A percentile compares a stretch with the other conserved stretches of the same genome.
Conservation (phyloP, 176 grass and related monocot genomes). For the Carex parvula region DNA sequence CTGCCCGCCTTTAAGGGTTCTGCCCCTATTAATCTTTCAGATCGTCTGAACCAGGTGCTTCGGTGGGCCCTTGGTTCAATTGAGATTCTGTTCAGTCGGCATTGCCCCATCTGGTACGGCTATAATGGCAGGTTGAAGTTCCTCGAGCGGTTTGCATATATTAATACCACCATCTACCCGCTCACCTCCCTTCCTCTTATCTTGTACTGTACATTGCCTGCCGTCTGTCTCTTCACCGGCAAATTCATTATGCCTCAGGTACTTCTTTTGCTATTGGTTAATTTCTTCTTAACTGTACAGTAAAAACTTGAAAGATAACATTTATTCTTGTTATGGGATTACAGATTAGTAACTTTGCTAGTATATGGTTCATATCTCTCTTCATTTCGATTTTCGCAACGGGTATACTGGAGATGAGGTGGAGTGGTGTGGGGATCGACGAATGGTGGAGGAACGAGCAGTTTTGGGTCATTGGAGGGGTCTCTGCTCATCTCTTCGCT, state of each 20-base stretch:
- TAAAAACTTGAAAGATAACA: neutral
- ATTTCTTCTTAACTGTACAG: neutral
- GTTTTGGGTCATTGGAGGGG: conserved; percentile 85
- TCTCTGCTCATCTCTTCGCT: conserved; percentile 66
- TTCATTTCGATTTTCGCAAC: conserved; percentile 80
- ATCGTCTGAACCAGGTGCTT: conserved; percentile 88
- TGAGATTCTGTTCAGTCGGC: conserved; percentile 88
- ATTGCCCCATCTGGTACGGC: conserved; percentile 93
- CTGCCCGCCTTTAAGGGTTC: conserved; percentile 77
- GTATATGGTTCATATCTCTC: conserved; percentile 88
- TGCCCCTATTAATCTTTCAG: conserved; percentile 89
- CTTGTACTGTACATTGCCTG: conserved; percentile 74
- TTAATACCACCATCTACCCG: conserved; percentile 90
- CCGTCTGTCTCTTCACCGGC: conserved; percentile 78
- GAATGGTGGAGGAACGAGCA: conserved; percentile 92
- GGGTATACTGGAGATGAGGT: conserved; percentile 82
- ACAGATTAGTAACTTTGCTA: conserved; percentile 78
- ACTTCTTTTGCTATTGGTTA: neutral
- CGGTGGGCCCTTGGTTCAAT: conserved; percentile 88
- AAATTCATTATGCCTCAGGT: conserved; percentile 94
- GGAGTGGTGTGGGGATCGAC: conserved; percentile 78
- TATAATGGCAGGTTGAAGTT: conserved; percentile 79
- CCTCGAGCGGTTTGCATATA: conserved; percentile 80
- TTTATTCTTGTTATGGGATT: conserved; percentile 17
- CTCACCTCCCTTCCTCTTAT: conserved; percentile 74